These are phyloP conservation scores for Panicum hallii DNA, from an alignment of 202 grass and related monocot genomes.

Conservation along the genomic window DNA sequence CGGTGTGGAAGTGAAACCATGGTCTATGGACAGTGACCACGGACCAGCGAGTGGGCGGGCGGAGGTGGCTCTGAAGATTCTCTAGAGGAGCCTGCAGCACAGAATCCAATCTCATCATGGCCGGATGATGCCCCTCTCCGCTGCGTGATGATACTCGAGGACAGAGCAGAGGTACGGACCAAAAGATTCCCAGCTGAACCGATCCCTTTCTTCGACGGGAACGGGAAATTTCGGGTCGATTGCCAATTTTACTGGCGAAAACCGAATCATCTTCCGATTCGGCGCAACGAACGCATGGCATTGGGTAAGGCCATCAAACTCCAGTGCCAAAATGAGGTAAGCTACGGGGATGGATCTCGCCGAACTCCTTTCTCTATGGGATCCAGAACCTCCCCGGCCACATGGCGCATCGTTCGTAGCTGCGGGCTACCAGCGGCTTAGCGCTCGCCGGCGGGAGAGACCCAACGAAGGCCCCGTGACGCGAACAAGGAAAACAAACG, in stretches of 20 bases:
- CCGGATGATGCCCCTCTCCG: neutral
- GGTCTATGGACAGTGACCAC: neutral
- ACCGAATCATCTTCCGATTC: neutral
- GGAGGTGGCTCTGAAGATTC: neutral
- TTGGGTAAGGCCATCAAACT: neutral
- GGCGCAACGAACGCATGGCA: neutral
- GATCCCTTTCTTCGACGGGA: neutral
- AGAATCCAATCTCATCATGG: neutral
- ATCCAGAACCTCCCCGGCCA: neutral
- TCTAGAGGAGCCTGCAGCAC: too few relatives aligned
- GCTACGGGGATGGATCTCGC: neutral
- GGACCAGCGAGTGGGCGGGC: neutral
- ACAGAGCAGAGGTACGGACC: neutral
- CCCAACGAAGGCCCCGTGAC: neutral
- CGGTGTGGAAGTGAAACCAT: neutral
- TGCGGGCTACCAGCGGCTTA: too few relatives aligned
- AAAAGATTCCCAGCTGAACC: neutral
- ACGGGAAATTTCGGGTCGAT: neutral
- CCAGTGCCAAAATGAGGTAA: neutral
- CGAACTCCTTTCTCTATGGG: neutral
- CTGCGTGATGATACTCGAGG: neutral
- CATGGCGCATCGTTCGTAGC: neutral
- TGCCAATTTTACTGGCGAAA: neutral
- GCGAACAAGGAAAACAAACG: conserved; percentile 41
- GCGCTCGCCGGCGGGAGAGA: neutral